Conservation (phyloP, 208 protist genomes). For the Leishmania mexicana region DNA sequence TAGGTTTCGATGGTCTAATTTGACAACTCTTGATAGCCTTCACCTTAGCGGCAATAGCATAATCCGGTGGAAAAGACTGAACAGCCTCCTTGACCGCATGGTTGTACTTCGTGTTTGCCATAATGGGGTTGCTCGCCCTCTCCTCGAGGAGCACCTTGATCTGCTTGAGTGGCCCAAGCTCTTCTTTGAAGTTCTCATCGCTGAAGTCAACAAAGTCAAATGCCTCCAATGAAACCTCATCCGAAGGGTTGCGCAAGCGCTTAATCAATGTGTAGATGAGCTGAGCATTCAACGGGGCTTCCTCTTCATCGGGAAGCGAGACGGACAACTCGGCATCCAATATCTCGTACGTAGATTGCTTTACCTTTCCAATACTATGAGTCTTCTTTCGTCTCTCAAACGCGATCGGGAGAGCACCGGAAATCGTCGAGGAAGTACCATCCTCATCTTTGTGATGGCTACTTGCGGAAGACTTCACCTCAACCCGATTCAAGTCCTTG, state of each 20-base stretch:
- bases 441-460: constrained; percentile 20
- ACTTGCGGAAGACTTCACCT: constrained; percentile 14
- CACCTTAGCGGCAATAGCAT: constrained; percentile 41
- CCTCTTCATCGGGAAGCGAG: constrained; percentile 31
- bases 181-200: constrained; percentile 53
- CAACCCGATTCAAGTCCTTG: constrained; percentile 3
- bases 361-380: constrained; percentile 16
- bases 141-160: constrained; percentile 46
- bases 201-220: constrained; percentile 53
- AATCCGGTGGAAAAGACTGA: constrained; percentile 37
- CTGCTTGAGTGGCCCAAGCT: constrained; percentile 39
- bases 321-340: constrained; percentile 22
- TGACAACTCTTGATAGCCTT: constrained; percentile 31
- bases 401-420: constrained; percentile 13
- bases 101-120: constrained; percentile 11
- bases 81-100: constrained; percentile 42
- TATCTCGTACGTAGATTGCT: constrained; percentile 10
- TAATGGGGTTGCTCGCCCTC: constrained; percentile 42
- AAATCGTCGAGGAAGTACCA: constrained; percentile 12
- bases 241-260: constrained; percentile 27
- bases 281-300: constrained; percentile 52
- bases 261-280: constrained; percentile 43
- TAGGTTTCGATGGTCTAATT: constrained; percentile 15
- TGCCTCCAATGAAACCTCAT: constrained; percentile 38
- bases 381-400: constrained; percentile 28